A percentile compares a stretch with the other conserved stretches of the same genome.
These are phyloP conservation scores for Solanum rostratum DNA, from an alignment of 257 asterid genomes.

Conservation along the genomic window DNA sequence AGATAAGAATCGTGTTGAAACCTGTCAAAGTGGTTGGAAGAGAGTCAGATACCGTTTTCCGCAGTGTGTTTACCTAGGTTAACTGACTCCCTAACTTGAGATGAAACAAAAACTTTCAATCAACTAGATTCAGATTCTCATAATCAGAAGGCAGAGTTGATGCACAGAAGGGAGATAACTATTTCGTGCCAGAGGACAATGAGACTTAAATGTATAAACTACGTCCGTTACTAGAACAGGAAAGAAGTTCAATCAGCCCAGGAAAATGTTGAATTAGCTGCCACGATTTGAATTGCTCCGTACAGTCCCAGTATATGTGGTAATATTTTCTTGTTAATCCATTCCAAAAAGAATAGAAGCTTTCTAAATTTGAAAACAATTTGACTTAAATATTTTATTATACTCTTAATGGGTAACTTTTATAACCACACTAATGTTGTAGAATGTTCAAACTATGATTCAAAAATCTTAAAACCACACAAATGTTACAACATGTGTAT, in stretches of 20 bases:
- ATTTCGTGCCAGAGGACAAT: not conserved
- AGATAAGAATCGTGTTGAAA: constrained; percentile 84
- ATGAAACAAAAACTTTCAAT: not conserved
- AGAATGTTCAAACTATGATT: too few species aligned
- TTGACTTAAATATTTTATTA: too few species aligned
- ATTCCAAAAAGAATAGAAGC: too few species aligned
- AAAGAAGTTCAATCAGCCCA: not conserved
- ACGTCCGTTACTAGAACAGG: not conserved
- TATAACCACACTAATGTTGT: too few species aligned
- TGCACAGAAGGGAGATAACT: not conserved
- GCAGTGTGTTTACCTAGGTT: not conserved
- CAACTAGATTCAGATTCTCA: not conserved
- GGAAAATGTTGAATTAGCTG: not conserved
- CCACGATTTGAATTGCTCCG: not conserved
- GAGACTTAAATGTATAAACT: not conserved
- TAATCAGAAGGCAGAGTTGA: not conserved
- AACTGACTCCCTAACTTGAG: not conserved
- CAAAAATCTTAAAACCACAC: too few species aligned
- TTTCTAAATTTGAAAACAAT: too few species aligned
- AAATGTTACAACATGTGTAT: too few species aligned
- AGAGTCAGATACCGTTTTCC: not conserved
- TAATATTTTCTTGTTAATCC: too few species aligned
- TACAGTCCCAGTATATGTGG: too few species aligned
- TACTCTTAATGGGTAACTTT: too few species aligned
- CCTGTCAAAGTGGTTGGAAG: constrained; percentile 28